Percentiles rank a stretch among this genome's conserved stretches.
Conservation (phyloP, 2,329 filamentous ascomycete genomes). For the Trichophyton schoenleinii region DNA sequence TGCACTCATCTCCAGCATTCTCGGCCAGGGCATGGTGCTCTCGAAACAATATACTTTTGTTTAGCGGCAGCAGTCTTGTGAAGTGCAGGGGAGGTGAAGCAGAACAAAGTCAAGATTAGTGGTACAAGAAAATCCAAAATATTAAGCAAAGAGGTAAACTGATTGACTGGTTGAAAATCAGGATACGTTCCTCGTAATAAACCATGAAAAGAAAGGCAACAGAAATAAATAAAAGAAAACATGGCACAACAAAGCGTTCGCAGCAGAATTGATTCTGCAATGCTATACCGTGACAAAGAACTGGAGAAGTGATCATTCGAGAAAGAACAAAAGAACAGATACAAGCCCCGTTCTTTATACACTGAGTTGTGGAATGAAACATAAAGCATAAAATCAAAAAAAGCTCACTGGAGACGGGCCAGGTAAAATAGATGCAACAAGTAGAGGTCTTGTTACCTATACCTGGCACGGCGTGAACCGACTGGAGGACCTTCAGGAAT, state of each 20-base stretch:
- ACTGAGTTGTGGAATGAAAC: not conserved
- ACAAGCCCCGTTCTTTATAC: not conserved
- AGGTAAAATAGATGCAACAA: not conserved
- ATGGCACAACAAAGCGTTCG: not conserved
- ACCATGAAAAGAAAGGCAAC: too few relatives aligned
- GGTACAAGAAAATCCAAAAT: not conserved
- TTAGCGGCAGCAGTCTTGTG: not conserved
- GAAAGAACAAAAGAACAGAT: not conserved
- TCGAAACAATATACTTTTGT: not conserved
- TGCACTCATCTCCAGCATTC: not conserved
- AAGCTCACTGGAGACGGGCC: not conserved
- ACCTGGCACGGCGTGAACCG: slow-evolving; percentile 11
- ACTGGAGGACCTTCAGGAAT: slow-evolving; percentile 7
- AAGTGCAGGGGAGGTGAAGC: not conserved
- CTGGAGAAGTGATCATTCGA: not conserved
- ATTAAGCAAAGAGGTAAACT: not conserved
- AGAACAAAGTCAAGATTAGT: not conserved
- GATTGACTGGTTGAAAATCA: not conserved
- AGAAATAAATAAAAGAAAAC: not conserved
- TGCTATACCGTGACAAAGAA: not conserved
- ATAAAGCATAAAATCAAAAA: not conserved
- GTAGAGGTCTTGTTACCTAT: slow-evolving; percentile 10
- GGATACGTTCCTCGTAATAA: not conserved
- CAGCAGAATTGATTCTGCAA: not conserved
- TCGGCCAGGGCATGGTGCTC: not conserved